phyloP scores from a whole-genome alignment of 768 basidiomycete genomes.

The Gloeopeniophorella convolvens region DNA sequence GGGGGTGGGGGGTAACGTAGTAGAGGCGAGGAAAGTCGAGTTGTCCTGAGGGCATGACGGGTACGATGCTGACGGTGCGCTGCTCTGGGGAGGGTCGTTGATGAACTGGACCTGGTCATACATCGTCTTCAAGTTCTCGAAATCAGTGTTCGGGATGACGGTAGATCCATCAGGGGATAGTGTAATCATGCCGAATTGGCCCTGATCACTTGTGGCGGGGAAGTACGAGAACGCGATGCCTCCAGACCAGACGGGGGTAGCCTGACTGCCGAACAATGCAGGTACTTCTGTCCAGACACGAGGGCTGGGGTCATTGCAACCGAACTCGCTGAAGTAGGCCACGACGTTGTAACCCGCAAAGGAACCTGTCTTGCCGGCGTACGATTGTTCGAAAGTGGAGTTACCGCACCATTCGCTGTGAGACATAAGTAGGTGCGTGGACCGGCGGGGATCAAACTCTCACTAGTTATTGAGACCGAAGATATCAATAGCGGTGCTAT shows the following conservation, averaged over 20 bases:
- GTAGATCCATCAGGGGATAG: slow-evolving; percentile 59
- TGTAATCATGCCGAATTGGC: slow-evolving; percentile 82
- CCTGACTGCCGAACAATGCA: slow-evolving; percentile 63
- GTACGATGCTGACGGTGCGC: slow-evolving; percentile 44
- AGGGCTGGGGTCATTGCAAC: slow-evolving; percentile 56
- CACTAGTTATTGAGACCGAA: slow-evolving; percentile 87
- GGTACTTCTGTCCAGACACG: slow-evolving; percentile 77
- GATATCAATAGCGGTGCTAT: slow-evolving; percentile 65
- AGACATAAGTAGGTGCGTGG: slow-evolving; percentile 15
- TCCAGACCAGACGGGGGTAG: slow-evolving; percentile 81
- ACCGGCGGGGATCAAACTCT: neutral
- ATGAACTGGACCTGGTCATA: slow-evolving; percentile 52
- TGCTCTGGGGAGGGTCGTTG: slow-evolving; percentile 54
- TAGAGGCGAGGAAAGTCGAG: slow-evolving; percentile 56
- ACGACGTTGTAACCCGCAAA: slow-evolving; percentile 66
- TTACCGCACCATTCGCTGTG: slow-evolving; percentile 78
- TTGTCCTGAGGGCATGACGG: slow-evolving; percentile 59
- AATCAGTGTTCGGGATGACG: slow-evolving; percentile 66
- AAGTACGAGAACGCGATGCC: slow-evolving; percentile 89
- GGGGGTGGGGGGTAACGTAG: slow-evolving; percentile 76
- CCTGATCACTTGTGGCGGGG: slow-evolving; percentile 64
- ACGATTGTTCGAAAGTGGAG: slow-evolving; percentile 49
- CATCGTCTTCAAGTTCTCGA: slow-evolving; percentile 53
- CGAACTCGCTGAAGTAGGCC: slow-evolving; percentile 89
- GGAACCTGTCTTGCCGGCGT: slow-evolving; percentile 45